Evolutionary conservation across 2,329 filamentous ascomycete species (phyloP), one percentile per base, ranked within the genome.

Genomic region (Lachnellula willkommii): DNA sequence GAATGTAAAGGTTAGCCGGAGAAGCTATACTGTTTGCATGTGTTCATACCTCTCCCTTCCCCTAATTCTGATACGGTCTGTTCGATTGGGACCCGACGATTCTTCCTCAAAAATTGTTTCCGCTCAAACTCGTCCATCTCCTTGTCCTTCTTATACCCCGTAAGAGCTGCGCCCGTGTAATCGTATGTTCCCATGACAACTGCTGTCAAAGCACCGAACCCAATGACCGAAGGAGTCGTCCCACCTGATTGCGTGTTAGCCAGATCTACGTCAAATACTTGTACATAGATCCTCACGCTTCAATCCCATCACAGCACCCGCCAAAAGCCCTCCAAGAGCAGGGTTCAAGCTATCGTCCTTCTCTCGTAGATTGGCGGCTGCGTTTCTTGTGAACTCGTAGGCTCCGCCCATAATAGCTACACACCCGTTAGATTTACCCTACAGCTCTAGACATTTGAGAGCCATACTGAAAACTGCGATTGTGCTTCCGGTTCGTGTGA

Each of bases 401-500:
- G 81, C 77, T 65, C 79, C 84, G 68, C 87, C 87, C 73, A 85
- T 83, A 28, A 80, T 83, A 67, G 83, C 87, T 89, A 64, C 49
- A 52, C 17, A 22, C 49, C 7, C 17, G 47, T 67, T 40, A 66
- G 56, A 42, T 50, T 22, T 46, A 11, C 46, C 26, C 15, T 20
- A 43, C n/a, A 32, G 36, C 2, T 11, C 28, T 9, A 15, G 14
- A 39, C 11, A 47, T 53, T 57, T 17, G 45, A 56, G 36, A 60
- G 56, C 36, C 56, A 28, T 57, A 88, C 85, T 81, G 67, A 84
- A 83, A 58, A 81, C 70, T 59, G 77, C 87, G 69, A 93, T 88
- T 50, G 87, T 87, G 68, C 85, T 78, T 63, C 91, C 92, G 55
- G 85, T 87, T 68, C 84, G 83, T 47, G 89, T 89, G 70, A 97